Percentiles rank a stretch among this genome's conserved stretches.
Conservation (phyloP, 306 rosid species). For the Quercus wislizeni region DNA sequence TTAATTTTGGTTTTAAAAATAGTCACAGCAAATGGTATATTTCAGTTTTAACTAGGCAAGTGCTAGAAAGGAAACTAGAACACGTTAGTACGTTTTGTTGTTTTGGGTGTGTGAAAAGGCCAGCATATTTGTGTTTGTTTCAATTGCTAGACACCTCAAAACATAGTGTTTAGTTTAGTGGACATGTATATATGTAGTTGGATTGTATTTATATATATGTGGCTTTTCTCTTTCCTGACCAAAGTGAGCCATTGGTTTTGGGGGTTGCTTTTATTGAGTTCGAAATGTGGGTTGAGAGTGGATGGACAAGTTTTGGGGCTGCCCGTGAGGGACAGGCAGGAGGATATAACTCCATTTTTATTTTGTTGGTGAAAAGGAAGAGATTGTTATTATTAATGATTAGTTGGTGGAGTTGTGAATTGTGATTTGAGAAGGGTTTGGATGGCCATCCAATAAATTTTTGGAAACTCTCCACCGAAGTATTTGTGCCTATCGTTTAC, state of each 20-base stretch:
- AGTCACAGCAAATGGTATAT: constrained; percentile 1
- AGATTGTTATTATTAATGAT: background rate
- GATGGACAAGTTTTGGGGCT: constrained; percentile 12
- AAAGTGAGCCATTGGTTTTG: constrained; percentile 4
- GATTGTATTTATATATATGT: background rate
- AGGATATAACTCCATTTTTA: background rate
- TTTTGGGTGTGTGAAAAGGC: constrained; percentile 12
- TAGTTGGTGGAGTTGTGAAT: background rate
- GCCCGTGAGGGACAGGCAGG: constrained; percentile 16
- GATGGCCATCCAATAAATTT: background rate
- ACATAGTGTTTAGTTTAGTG: background rate
- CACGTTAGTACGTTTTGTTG: background rate
- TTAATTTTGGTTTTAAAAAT: background rate
- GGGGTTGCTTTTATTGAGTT: background rate
- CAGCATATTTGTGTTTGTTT: constrained; percentile 21
- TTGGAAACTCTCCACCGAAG: background rate
- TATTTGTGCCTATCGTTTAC: background rate
- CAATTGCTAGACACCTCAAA: background rate
- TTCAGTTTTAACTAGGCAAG: constrained; percentile 9
- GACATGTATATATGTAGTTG: constrained; percentile 4
- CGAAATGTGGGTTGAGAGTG: constrained; percentile 12
- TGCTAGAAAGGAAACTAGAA: constrained; percentile 5
- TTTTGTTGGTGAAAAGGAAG: background rate
- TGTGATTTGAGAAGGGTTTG: background rate
- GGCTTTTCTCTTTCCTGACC: background rate